Evolutionary conservation across 257 asterid genomes (phyloP).

Genomic region (Cinchona pubescens): DNA sequence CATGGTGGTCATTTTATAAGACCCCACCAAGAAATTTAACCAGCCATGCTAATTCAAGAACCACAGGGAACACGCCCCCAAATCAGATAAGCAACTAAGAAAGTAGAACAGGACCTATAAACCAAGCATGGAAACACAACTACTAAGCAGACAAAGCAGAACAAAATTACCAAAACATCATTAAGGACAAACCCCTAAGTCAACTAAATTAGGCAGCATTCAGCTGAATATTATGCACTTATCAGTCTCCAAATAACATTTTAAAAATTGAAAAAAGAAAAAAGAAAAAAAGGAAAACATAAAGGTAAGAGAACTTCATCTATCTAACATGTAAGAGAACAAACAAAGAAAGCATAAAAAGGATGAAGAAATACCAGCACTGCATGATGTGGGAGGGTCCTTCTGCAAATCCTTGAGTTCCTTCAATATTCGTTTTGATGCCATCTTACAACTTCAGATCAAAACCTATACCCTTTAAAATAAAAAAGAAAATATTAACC

Average conservation of each 20-base stretch:
- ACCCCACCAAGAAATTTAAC: not conserved
- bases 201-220: not conserved
- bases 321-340: not conserved
- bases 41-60: not conserved
- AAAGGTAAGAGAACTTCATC: not conserved
- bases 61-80: not conserved
- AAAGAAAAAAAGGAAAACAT: not conserved
- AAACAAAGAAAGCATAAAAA: not conserved
- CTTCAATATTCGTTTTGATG: conserved; percentile 45
- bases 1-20: not conserved
- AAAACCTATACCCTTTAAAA: conserved; percentile 3
- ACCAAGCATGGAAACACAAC: not conserved
- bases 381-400: conserved; percentile 50
- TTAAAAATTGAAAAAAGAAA: not conserved
- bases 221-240: not conserved
- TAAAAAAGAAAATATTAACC: conserved; percentile 13
- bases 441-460: conserved; percentile 35
- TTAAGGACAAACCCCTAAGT: not conserved
- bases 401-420: conserved; percentile 51
- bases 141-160: not conserved
- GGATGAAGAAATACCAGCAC: conserved; percentile 32
- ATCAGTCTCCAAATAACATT: not conserved
- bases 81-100: not conserved
- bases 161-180: not conserved
- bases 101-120: not conserved